phyloP scores from a whole-genome alignment of 306 rosid species.

The Malus asiatica region DNA sequence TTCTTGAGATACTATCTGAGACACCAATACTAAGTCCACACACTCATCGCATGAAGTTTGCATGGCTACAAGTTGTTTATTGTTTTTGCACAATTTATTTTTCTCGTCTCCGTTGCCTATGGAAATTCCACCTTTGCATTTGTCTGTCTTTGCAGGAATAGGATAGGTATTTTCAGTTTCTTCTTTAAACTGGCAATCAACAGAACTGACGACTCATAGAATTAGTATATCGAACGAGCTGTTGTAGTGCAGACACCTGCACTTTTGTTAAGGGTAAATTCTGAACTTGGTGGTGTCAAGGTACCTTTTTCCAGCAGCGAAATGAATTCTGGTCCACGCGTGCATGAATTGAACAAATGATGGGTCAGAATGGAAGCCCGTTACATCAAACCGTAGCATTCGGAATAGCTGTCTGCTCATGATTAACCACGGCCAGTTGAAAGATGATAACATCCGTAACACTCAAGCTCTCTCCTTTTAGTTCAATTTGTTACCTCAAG shows the following conservation, averaged over 20 bases:
- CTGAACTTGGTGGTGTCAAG: slow-evolving; percentile 20
- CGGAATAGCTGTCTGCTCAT: slow-evolving; percentile 23
- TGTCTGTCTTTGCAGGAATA: slow-evolving; percentile 29
- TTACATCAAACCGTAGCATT: slow-evolving; percentile 30
- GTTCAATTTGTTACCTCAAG: slow-evolving; percentile 13
- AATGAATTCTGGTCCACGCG: slow-evolving; percentile 16
- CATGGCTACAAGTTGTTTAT: not conserved
- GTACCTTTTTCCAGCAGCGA: slow-evolving; percentile 28
- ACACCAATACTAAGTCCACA: not conserved
- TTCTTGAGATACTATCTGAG: not conserved
- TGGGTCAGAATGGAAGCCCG: slow-evolving; percentile 25
- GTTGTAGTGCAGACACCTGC: slow-evolving; percentile 13
- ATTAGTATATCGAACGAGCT: slow-evolving; percentile 32
- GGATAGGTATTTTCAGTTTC: slow-evolving; percentile 29
- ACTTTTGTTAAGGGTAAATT: slow-evolving; percentile 14
- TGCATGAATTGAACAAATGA: slow-evolving; percentile 28
- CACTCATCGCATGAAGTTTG: not conserved
- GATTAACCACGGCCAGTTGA: slow-evolving; percentile 23
- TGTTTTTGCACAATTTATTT: not conserved
- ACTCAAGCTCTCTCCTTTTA: not conserved
- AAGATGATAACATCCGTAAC: slow-evolving; percentile 15
- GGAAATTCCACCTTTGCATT: not conserved
- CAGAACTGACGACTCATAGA: slow-evolving; percentile 25
- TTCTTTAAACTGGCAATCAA: slow-evolving; percentile 33
- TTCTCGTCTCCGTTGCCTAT: not conserved